Evolutionary conservation across 2,329 filamentous ascomycete genomes (phyloP), one percentile per base, ranked within the genome.

Genomic region (Biscogniauxia mediterranea): DNA sequence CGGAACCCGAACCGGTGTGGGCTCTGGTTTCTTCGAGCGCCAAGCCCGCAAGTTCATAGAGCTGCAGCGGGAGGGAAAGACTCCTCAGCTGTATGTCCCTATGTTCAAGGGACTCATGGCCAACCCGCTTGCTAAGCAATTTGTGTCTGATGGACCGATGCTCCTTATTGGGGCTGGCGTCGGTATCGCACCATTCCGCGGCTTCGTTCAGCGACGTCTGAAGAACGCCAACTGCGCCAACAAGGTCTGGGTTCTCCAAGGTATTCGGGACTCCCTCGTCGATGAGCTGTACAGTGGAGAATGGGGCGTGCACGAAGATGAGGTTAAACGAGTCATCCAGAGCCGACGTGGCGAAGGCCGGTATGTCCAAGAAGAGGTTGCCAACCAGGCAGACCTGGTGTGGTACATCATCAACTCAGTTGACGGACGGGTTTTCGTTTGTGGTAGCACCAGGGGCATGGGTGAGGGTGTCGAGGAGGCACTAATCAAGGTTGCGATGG

Each of bases 31-130:
- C 79, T 90, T 99, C 70, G 93, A 98, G 77, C 88, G 92, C 32
- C 85, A 96, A 70, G 93, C 95, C 0, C 83, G 83, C 49, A 83
- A 84, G 66, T 90, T 91, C 73, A 83, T 94, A 68, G 83, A 85
- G 15, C 87, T 90, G 0, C 86, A 92, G 73, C 78, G 82, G 38
- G 78, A 82, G 1, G 89, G 89, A 54, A 76, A 76, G 64, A 74
- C 78, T 55, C 82, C 78, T 2, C 85, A 92, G 67, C 73, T 98
- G 17, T 88, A 91, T 68, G 81, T 98, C 5, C 95, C 95, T 69
- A 97, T 99, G 92, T 99, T 99, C 85, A 93, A 96, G 72, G 95
- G 95, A 0, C 82, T 99, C 52, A 99, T 99, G 95, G 89, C 93
- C 64, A 99, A 99, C 75, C 95, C 95, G 0, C 84, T 99, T 1